These are phyloP conservation scores for Odontarrhena argentea DNA, from an alignment of 345 rosid species.

Conservation along the genomic window DNA sequence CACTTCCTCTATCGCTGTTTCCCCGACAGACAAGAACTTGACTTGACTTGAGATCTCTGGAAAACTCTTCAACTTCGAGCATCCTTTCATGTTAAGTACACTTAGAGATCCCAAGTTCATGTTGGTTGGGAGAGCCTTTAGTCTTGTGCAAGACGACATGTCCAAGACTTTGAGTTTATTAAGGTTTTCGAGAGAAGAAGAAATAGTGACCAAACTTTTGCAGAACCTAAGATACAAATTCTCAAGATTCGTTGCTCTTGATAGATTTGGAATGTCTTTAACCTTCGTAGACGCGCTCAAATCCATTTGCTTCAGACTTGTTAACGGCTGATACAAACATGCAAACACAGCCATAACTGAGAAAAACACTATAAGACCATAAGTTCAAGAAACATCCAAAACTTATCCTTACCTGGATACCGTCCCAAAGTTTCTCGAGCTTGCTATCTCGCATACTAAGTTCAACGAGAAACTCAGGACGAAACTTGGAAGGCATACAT, in stretches of 20 bases:
- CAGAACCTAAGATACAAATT: too few species aligned
- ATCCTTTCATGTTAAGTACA: constrained; percentile 14
- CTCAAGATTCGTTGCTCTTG: constrained; percentile 17
- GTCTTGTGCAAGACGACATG: constrained; percentile 20
- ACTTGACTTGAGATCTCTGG: constrained; percentile 11
- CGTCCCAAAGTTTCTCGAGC: too few species aligned
- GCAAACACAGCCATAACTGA: too few species aligned
- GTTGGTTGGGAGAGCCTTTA: background rate
- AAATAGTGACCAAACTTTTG: constrained; percentile 7
- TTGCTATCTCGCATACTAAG: background rate
- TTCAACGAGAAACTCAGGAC: constrained; percentile 24
- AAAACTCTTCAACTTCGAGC: constrained; percentile 17
- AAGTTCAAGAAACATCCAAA: too few species aligned
- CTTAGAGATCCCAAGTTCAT: constrained; percentile 16
- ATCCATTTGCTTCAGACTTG: constrained; percentile 2
- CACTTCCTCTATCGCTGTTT: constrained; percentile 23
- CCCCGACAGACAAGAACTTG: constrained; percentile 12
- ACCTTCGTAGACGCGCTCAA: too few species aligned
- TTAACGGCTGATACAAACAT: constrained; percentile 1
- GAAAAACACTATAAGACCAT: too few species aligned
- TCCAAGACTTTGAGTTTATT: constrained; percentile 24
- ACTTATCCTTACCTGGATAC: background rate
- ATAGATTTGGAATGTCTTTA: constrained; percentile 18
- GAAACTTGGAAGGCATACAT: constrained; percentile 34
- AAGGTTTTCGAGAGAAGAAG: constrained; percentile 4